phyloP scores from a whole-genome alignment of 2,329 filamentous ascomycete genomes.

The Beauveria caledonica region DNA sequence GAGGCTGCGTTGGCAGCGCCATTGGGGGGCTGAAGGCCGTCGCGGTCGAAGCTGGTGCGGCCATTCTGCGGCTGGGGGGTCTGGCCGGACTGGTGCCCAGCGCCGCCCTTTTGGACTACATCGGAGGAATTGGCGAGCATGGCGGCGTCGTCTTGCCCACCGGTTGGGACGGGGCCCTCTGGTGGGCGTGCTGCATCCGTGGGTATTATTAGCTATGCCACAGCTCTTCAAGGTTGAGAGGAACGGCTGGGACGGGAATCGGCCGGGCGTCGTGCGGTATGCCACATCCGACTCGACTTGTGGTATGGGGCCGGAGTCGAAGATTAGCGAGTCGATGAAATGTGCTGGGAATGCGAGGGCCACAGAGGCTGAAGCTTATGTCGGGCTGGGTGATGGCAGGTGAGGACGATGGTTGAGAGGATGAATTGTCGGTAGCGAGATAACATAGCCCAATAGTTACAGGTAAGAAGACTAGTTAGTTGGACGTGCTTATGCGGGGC shows the following conservation, averaged over 20 bases:
- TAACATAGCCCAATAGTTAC: background rate
- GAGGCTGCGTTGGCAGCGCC: slow-evolving; percentile 22
- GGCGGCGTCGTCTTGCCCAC: slow-evolving; percentile 26
- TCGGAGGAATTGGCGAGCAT: slow-evolving; percentile 26
- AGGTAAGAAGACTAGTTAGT: background rate
- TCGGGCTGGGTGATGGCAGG: background rate
- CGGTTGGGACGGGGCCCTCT: slow-evolving; percentile 31
- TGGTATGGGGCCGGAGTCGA: background rate
- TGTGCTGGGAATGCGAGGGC: background rate
- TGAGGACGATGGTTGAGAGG: background rate
- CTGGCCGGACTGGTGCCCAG: slow-evolving; percentile 24
- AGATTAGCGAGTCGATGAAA: background rate
- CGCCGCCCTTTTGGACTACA: slow-evolving; percentile 12
- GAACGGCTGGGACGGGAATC: slow-evolving; percentile 14
- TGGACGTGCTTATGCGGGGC: slow-evolving; percentile 2
- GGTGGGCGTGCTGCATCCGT: slow-evolving; percentile 30
- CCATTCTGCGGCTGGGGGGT: slow-evolving; percentile 25
- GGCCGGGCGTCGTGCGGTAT: slow-evolving; percentile 6
- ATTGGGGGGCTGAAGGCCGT: slow-evolving; percentile 45
- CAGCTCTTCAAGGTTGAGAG: slow-evolving; percentile 4
- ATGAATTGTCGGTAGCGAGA: slow-evolving; percentile 4
- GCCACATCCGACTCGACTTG: slow-evolving; percentile 2
- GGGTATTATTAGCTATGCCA: slow-evolving; percentile 8
- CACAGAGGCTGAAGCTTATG: background rate
- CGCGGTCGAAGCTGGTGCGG: slow-evolving; percentile 46